phyloP scores from a whole-genome alignment of 2,329 filamentous ascomycete species.

The Orbilia javanica region DNA sequence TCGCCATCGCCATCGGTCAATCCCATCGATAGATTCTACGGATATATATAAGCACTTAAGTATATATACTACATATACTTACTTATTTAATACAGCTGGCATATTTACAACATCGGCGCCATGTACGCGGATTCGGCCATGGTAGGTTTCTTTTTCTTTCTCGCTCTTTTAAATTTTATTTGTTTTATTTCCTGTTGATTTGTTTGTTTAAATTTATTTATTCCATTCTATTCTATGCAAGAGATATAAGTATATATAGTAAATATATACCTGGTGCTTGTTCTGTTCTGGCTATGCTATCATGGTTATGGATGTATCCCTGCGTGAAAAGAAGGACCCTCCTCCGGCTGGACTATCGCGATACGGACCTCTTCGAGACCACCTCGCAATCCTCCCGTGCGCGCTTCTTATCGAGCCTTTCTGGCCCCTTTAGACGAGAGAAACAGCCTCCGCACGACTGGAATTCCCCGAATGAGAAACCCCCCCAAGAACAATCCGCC shows the following conservation, averaged over 20 bases:
- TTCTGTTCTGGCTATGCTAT: too few relatives aligned
- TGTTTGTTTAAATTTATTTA: neutral
- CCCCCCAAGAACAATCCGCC: slow-evolving; percentile 27
- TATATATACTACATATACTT: too few relatives aligned
- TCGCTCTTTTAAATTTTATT: neutral
- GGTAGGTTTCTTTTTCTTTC: slow-evolving; percentile 31
- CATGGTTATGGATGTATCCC: neutral
- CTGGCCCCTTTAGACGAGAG: slow-evolving; percentile 52
- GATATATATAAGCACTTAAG: too few relatives aligned
- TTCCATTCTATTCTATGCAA: neutral
- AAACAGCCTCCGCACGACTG: slow-evolving; percentile 34
- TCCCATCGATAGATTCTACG: too few relatives aligned
- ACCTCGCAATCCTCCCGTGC: slow-evolving; percentile 31
- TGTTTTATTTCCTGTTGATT: neutral
- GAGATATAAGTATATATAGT: neutral
- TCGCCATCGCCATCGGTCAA: too few relatives aligned
- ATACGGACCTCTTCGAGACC: slow-evolving; percentile 26
- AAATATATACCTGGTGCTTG: neutral
- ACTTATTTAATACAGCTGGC: too few relatives aligned
- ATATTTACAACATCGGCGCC: neutral
- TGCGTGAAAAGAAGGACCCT: slow-evolving; percentile 29
- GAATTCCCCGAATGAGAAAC: slow-evolving; percentile 44
- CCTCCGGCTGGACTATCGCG: slow-evolving; percentile 52
- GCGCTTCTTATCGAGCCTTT: slow-evolving; percentile 50
- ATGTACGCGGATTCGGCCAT: slow-evolving; percentile 56